These are phyloP conservation scores for Cicer pinnatifidum DNA, from an alignment of 306 rosid genomes.

Conservation along the genomic window DNA sequence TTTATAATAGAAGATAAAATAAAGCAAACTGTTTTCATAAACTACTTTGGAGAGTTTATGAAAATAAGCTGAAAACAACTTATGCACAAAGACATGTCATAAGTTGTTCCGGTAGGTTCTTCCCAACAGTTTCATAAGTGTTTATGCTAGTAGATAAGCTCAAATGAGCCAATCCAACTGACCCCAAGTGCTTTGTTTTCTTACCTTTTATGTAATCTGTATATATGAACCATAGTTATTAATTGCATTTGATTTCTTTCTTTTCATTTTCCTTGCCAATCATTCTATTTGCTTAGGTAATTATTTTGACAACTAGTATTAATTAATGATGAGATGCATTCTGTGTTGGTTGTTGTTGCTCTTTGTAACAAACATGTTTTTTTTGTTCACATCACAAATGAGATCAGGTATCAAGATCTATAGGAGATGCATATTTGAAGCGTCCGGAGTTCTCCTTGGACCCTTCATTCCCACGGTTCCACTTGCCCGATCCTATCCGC, in stretches of 20 bases:
- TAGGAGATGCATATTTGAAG: conserved; percentile 92
- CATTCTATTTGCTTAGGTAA: conserved; percentile 19
- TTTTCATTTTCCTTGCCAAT: not conserved
- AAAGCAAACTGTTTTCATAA: too few relatives aligned
- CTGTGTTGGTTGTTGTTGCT: conserved; percentile 27
- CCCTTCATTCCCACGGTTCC: conserved; percentile 78
- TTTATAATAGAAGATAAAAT: too few relatives aligned
- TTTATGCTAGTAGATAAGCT: too few relatives aligned
- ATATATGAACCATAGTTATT: not conserved
- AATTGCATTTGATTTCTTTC: conserved; percentile 17
- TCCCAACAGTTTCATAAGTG: too few relatives aligned
- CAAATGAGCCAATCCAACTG: too few relatives aligned
- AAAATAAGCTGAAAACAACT: too few relatives aligned
- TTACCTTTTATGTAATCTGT: not conserved
- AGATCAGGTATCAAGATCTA: conserved; percentile 85
- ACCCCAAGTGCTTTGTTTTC: not conserved
- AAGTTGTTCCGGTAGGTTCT: too few relatives aligned
- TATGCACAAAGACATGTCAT: too few relatives aligned
- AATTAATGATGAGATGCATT: conserved; percentile 35
- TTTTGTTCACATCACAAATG: conserved; percentile 36
- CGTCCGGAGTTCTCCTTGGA: conserved; percentile 80
- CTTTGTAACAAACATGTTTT: conserved; percentile 33
- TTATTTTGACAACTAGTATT: not conserved
- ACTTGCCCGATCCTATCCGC: conserved; percentile 69
- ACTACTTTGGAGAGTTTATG: too few relatives aligned